A percentile compares a stretch with the other conserved stretches of the same genome.
Evolutionary conservation across 768 basidiomycete species (phyloP).

Genomic region (Phylloporus sp.): DNA sequence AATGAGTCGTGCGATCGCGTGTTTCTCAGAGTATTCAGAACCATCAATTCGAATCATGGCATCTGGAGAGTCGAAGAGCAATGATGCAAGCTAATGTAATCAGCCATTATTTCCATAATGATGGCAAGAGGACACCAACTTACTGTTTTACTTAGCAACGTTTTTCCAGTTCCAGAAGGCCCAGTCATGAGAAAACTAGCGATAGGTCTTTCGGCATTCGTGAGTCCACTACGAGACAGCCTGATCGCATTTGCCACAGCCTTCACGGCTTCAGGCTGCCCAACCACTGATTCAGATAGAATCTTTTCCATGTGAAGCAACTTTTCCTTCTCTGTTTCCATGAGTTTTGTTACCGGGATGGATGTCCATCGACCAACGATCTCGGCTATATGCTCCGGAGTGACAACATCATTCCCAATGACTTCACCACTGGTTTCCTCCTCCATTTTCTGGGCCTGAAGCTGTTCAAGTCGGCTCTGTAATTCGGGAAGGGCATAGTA

Average conservation of each 20-base stretch:
- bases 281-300: constrained; percentile 73
- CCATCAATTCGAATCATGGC: constrained; percentile 93
- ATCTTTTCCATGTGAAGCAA: constrained; percentile 82
- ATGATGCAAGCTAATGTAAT: constrained; percentile 64
- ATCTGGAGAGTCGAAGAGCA: constrained; percentile 88
- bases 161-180: constrained; percentile 91
- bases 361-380: constrained; percentile 93
- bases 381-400: constrained; percentile 87
- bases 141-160: constrained; percentile 84
- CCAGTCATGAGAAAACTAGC: constrained; percentile 92
- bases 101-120: neutral
- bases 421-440: constrained; percentile 50
- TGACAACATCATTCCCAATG: constrained; percentile 64
- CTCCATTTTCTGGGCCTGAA: constrained; percentile 71
- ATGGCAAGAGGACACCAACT: constrained; percentile 24
- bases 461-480: constrained; percentile 62
- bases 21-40: constrained; percentile 88
- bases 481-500: constrained; percentile 93
- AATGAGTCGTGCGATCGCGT: constrained; percentile 68
- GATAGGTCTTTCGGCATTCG: constrained; percentile 81
- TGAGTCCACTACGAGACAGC: constrained; percentile 89
- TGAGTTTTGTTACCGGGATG: constrained; percentile 82
- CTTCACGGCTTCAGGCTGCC: constrained; percentile 87
- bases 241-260: constrained; percentile 94
- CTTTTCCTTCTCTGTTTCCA: constrained; percentile 91